These are phyloP conservation scores for Blastobotrys terrestris DNA, from an alignment of 805 yeast genomes.

Conservation along the genomic window DNA sequence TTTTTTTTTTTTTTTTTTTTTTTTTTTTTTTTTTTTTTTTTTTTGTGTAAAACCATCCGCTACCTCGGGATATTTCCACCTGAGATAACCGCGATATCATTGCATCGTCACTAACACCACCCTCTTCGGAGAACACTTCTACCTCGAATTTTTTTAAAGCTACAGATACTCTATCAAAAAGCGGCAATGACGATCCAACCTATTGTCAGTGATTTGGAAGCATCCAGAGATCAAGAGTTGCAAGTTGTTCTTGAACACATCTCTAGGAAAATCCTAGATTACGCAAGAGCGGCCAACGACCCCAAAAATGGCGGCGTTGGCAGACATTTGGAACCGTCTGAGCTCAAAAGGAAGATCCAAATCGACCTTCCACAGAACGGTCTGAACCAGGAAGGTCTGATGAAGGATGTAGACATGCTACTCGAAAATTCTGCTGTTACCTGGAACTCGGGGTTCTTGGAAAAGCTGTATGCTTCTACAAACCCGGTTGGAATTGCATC, in stretches of 20 bases:
- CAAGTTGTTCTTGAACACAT: conserved; percentile 48
- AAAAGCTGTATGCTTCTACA: conserved; percentile 77
- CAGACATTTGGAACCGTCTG: conserved; percentile 37
- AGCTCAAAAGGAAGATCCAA: conserved; percentile 35
- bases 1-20: too few relatives aligned
- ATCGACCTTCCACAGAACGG: conserved; percentile 36
- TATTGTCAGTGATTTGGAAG: conserved; percentile 34
- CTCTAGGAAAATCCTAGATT: conserved; percentile 45
- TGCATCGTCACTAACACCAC: too few relatives aligned
- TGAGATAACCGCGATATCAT: too few relatives aligned
- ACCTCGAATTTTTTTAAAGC: neutral
- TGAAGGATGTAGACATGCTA: conserved; percentile 47
- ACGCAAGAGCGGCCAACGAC: conserved; percentile 45
- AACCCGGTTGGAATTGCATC: conserved; percentile 77
- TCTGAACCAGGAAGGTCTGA: conserved; percentile 39
- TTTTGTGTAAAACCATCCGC: too few relatives aligned
- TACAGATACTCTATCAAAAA: neutral
- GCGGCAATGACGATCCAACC: conserved; percentile 12
- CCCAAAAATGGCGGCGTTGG: conserved; percentile 43
- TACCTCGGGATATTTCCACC: too few relatives aligned
- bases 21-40: too few relatives aligned
- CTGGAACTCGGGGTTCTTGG: conserved; percentile 83
- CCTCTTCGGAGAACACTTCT: too few relatives aligned
- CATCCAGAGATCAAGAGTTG: conserved; percentile 49
- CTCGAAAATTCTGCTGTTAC: conserved; percentile 68